A percentile compares a stretch with the other conserved stretches of the same genome.
phyloP scores from a whole-genome alignment of 345 rosid species.

The Boechera divaricarpa region DNA sequence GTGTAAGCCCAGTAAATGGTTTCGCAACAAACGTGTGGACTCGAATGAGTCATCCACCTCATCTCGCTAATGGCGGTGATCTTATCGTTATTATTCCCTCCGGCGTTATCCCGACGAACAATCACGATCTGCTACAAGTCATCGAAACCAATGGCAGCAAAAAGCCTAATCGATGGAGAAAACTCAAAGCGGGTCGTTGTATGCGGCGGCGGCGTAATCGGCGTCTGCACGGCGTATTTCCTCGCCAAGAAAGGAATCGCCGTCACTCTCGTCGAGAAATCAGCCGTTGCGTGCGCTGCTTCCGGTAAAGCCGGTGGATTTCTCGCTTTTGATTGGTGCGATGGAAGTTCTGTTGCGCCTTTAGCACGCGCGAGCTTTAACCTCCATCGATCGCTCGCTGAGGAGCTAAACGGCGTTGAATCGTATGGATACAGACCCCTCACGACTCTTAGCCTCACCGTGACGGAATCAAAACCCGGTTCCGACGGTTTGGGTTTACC shows the following conservation, averaged over 20 bases:
- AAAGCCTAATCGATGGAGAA: conserved; percentile 14
- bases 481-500: conserved; percentile 50
- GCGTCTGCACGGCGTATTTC: conserved; percentile 90
- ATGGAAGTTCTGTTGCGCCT: conserved; percentile 59
- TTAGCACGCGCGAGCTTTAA: conserved; percentile 87
- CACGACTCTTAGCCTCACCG: conserved; percentile 66
- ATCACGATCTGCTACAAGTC: conserved; percentile 34
- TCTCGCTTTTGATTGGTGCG: conserved; percentile 93
- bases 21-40: conserved; percentile 21
- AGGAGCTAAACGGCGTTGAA: conserved; percentile 70
- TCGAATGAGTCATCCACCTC: conserved; percentile 26
- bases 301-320: conserved; percentile 95
- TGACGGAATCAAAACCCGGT: conserved; percentile 53
- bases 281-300: conserved; percentile 84
- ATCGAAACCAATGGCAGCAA: conserved; percentile 41
- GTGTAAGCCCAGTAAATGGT: conserved; percentile 24
- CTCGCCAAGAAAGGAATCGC: conserved; percentile 70
- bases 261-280: conserved; percentile 77
- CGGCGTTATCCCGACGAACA: conserved; percentile 19
- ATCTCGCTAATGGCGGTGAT: conserved; percentile 37
- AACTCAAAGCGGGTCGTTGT: conserved; percentile 57
- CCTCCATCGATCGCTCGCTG: conserved; percentile 79
- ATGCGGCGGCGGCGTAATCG: conserved; percentile 86
- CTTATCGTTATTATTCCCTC: conserved; percentile 1
- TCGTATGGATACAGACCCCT: conserved; percentile 80